phyloP scores from a whole-genome alignment of 148 eudicot species.

The Camellia lanceoleosa region DNA sequence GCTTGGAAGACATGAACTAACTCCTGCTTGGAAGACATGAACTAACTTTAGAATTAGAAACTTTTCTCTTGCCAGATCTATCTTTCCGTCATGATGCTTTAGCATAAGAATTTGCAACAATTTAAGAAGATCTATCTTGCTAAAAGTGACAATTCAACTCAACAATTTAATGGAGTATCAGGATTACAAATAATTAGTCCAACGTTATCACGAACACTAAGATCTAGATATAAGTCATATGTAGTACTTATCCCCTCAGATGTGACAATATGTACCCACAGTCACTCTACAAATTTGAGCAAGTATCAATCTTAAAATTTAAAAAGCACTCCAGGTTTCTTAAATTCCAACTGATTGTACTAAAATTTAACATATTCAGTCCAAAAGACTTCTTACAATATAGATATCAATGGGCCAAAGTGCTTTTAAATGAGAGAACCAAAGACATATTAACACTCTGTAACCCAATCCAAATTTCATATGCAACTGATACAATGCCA shows the following conservation, averaged over 20 bases:
- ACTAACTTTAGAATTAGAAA: background rate
- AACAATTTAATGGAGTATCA: background rate
- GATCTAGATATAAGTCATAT: background rate
- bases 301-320: background rate
- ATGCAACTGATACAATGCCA: constrained; percentile 1
- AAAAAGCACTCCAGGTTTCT: background rate
- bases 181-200: background rate
- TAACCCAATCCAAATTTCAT: background rate
- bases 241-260: background rate
- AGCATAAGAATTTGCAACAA: background rate
- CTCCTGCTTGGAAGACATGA: background rate
- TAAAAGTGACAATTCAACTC: background rate
- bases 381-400: background rate
- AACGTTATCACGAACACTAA: background rate
- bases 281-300: background rate
- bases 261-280: background rate
- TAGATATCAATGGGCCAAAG: background rate
- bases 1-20: background rate
- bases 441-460: background rate
- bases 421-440: background rate
- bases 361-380: background rate
- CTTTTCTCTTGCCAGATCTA: background rate
- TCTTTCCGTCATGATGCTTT: background rate
- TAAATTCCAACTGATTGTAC: background rate
- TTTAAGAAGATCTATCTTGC: background rate